A percentile compares a stretch with the other conserved stretches of the same genome.
Conservation (phyloP, 768 basidiomycete species). For the Naganishia onofrii region DNA sequence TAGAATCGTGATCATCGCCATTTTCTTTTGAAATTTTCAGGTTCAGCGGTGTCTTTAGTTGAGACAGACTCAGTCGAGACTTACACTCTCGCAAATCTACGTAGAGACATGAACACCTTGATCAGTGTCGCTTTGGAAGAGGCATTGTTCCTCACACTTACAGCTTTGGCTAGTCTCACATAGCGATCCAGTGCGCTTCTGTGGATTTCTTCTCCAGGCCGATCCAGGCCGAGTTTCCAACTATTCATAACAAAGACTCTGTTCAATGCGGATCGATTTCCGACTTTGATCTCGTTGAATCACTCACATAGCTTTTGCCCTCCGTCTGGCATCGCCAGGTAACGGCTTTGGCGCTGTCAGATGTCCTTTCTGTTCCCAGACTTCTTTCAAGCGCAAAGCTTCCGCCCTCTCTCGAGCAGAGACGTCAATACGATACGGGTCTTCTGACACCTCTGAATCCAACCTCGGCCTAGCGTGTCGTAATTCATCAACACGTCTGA, state of each 20-base stretch:
- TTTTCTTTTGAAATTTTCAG: background rate
- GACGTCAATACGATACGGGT: background rate
- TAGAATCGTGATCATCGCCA: slow-evolving; percentile 18
- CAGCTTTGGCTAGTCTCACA: slow-evolving; percentile 41
- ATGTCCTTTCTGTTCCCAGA: slow-evolving; percentile 17
- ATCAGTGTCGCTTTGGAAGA: background rate
- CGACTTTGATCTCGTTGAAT: background rate
- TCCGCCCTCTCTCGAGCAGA: background rate
- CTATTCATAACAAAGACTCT: background rate
- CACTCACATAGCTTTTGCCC: slow-evolving; percentile 18
- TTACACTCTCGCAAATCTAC: slow-evolving; percentile 23
- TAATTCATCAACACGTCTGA: background rate
- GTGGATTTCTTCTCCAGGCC: slow-evolving; percentile 25
- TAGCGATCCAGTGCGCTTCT: slow-evolving; percentile 41
- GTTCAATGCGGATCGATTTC: background rate
- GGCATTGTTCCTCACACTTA: background rate
- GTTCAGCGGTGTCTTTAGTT: background rate
- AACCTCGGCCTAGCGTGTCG: background rate
- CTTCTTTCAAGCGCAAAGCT: slow-evolving; percentile 12
- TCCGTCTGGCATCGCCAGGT: slow-evolving; percentile 1
- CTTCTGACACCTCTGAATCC: background rate
- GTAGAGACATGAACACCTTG: slow-evolving; percentile 25
- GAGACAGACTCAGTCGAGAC: background rate
- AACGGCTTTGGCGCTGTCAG: slow-evolving; percentile 21
- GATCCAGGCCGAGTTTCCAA: slow-evolving; percentile 29